Percentiles rank a stretch among this genome's conserved stretches.
Conservation (phyloP, 495 filamentous ascomycete genomes). For the Penicillium paradoxum region DNA sequence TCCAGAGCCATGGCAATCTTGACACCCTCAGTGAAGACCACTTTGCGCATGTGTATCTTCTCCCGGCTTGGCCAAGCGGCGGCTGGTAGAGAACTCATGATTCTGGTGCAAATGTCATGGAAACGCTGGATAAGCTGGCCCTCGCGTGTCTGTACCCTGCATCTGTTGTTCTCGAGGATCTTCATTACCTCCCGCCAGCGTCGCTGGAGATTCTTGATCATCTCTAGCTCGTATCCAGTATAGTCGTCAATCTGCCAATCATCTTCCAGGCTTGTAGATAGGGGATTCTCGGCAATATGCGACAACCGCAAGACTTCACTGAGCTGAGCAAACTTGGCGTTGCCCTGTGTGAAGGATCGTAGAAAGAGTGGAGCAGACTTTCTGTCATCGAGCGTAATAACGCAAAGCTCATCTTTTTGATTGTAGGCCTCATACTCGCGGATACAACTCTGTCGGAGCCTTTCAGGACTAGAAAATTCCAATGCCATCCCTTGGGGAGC, state of each 20-base stretch:
- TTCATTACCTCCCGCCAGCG: slow-evolving; percentile 8
- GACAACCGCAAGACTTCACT: not conserved
- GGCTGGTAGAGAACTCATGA: not conserved
- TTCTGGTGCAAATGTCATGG: not conserved
- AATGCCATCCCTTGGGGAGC: not conserved
- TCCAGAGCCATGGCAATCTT: not conserved
- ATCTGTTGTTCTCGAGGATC: not conserved
- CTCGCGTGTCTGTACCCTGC: not conserved
- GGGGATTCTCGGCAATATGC: not conserved
- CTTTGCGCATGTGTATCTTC: slow-evolving; percentile 6
- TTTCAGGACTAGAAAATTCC: not conserved
- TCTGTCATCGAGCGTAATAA: slow-evolving; percentile 10
- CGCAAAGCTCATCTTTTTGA: slow-evolving; percentile 10
- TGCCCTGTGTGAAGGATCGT: not conserved
- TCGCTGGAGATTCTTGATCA: slow-evolving; percentile 7
- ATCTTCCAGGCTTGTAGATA: not conserved
- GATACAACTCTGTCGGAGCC: not conserved
- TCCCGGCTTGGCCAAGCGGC: not conserved
- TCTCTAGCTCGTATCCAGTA: slow-evolving; percentile 1
- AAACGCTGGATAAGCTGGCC: not conserved
- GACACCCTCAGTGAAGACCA: slow-evolving; percentile 7
- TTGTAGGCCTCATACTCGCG: slow-evolving; percentile 7
- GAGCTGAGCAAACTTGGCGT: not conserved
- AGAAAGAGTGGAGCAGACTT: not conserved
- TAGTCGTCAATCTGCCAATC: not conserved